phyloP scores from a whole-genome alignment of 176 grass and related monocot genomes.

The Oryza rufipogon region DNA sequence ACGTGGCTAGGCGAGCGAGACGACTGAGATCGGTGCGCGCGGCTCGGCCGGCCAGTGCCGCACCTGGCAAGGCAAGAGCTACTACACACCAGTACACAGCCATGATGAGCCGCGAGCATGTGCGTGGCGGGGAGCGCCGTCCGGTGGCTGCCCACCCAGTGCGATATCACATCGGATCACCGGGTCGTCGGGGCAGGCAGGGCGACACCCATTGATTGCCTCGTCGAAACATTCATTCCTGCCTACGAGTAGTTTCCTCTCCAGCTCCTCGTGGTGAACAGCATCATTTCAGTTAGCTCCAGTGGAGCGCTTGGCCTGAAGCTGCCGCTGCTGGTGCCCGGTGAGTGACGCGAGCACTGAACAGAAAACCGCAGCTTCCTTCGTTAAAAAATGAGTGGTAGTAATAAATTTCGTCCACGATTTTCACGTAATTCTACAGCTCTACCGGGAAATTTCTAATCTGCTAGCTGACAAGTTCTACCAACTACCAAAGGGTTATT shows the following conservation, averaged over 20 bases:
- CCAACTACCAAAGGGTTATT: neutral
- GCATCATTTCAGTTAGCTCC: neutral
- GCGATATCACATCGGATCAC: neutral
- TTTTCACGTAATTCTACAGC: neutral
- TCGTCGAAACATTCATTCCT: neutral
- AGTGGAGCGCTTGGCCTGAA: neutral
- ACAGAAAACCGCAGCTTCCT: neutral
- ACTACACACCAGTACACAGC: neutral
- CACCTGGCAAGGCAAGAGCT: too few species aligned
- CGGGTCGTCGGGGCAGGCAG: neutral
- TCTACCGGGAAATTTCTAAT: neutral
- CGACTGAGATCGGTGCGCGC: neutral
- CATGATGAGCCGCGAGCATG: neutral
- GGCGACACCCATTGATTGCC: conserved; percentile 32
- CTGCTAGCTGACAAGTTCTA: neutral
- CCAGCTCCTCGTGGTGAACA: neutral
- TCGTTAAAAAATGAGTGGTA: neutral
- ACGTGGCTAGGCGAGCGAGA: too few species aligned
- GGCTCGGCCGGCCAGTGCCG: too few species aligned
- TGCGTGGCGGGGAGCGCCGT: neutral
- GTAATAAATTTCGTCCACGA: neutral
- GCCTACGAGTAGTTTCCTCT: neutral
- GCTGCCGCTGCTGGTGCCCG: neutral
- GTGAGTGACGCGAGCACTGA: neutral
- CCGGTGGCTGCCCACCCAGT: neutral